Percentiles rank a stretch among this genome's conserved stretches.
Evolutionary conservation across 306 rosid species (phyloP).

Genomic region (Quercus wislizeni): DNA sequence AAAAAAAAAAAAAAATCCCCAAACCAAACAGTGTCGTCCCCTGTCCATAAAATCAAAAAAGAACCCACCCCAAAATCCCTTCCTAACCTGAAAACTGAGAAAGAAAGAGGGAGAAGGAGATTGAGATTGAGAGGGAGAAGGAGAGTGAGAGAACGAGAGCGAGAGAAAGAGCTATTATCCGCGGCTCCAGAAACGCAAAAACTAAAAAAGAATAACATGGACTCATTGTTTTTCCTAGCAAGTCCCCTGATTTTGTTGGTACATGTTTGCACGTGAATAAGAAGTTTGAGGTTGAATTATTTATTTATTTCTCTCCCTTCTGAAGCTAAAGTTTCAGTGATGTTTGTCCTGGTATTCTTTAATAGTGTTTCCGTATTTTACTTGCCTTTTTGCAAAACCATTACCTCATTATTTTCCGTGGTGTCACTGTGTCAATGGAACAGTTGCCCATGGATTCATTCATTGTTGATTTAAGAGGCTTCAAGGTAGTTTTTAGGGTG

Average conservation of each 20-base stretch:
- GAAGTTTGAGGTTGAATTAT: not conserved
- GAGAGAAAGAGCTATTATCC: no score
- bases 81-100: no score
- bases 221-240: not conserved
- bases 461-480: slow-evolving; percentile 90
- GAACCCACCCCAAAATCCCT: no score
- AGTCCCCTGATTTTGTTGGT: not conserved
- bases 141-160: no score
- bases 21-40: no score
- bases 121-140: no score
- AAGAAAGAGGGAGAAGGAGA: no score
- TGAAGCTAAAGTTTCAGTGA: not conserved
- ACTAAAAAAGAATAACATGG: not conserved
- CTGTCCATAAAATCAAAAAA: no score
- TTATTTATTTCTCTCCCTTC: not conserved
- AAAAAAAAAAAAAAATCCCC: no score
- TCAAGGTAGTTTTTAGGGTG: slow-evolving; percentile 55
- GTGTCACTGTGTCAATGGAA: slow-evolving; percentile 69
- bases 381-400: slow-evolving; percentile 43
- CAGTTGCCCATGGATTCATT: slow-evolving; percentile 79
- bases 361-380: slow-evolving; percentile 8
- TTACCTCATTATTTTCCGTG: slow-evolving; percentile 92
- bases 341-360: slow-evolving; percentile 6
- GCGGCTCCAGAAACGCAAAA: no score
- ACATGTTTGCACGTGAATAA: not conserved